Percentiles rank a stretch among this genome's conserved stretches.
These are phyloP conservation scores for Teratosphaeriaceae sp. DNA, from an alignment of 2,329 filamentous ascomycete genomes.

Conservation along the genomic window DNA sequence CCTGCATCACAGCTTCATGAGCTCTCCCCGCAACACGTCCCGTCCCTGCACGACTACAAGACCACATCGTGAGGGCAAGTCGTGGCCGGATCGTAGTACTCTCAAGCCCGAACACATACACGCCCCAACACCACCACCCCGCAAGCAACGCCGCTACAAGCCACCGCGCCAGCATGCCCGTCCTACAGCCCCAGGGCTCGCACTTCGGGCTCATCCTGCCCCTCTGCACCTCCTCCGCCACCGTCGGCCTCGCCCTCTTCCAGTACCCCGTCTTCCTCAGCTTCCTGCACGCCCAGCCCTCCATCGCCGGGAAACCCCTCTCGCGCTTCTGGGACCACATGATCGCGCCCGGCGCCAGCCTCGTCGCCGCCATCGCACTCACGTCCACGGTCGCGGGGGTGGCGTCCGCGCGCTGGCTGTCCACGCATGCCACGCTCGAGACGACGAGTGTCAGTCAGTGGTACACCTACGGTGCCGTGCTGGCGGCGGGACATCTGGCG, in stretches of 20 bases:
- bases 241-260: conserved; percentile 24
- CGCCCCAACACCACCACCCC: neutral
- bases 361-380: conserved; percentile 16
- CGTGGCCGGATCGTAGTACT: neutral
- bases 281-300: conserved; percentile 15
- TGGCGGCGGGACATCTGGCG: conserved; percentile 21
- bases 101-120: neutral
- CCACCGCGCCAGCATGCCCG: conserved; percentile 16
- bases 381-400: conserved; percentile 16
- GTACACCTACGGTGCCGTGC: conserved; percentile 22
- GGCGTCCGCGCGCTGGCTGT: conserved; percentile 20
- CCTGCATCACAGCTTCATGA: neutral
- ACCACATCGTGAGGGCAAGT: no score
- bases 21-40: neutral
- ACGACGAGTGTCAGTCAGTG: conserved; percentile 21
- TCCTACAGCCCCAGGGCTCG: conserved; percentile 16
- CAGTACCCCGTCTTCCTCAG: conserved; percentile 23
- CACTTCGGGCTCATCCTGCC: conserved; percentile 26
- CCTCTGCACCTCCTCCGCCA: conserved; percentile 24
- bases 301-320: conserved; percentile 20
- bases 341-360: conserved; percentile 15
- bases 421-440: conserved; percentile 20
- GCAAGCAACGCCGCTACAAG: neutral
- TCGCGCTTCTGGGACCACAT: conserved; percentile 22
- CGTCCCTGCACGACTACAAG: neutral